A percentile compares a stretch with the other conserved stretches of the same genome.
Evolutionary conservation across 371 early-diverging fungal species (phyloP).

Genomic region (Globomyces sp.): DNA sequence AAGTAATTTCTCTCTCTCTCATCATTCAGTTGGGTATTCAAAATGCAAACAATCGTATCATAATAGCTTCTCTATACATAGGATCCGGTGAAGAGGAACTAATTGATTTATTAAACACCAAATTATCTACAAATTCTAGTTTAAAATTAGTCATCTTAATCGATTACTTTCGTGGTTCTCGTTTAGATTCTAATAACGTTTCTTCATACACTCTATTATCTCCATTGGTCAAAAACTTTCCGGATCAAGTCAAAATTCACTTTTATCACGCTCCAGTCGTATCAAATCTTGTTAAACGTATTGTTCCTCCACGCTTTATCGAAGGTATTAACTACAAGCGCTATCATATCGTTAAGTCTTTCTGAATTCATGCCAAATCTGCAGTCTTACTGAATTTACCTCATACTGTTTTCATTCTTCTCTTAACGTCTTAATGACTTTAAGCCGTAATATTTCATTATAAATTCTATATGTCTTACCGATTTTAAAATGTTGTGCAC

Average conservation of each 20-base stretch:
- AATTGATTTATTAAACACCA: neutral
- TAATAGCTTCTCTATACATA: constrained; percentile 84
- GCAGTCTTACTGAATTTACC: too few relatives aligned
- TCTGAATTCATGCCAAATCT: too few relatives aligned
- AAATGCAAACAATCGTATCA: constrained; percentile 70
- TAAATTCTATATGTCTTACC: too few relatives aligned
- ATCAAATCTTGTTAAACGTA: constrained; percentile 9
- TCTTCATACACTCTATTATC: constrained; percentile 53
- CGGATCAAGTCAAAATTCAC: constrained; percentile 61
- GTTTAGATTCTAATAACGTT: constrained; percentile 39
- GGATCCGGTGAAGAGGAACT: constrained; percentile 42
- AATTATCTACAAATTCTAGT: constrained; percentile 44
- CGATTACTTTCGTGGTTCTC: constrained; percentile 86
- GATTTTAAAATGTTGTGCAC: too few relatives aligned
- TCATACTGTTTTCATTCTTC: too few relatives aligned
- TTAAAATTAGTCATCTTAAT: constrained; percentile 72
- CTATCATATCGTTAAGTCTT: too few relatives aligned
- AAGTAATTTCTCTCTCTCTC: neutral
- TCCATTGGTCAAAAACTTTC: constrained; percentile 67
- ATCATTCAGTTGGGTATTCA: constrained; percentile 32
- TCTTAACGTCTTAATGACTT: too few relatives aligned
- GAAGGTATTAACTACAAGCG: constrained; percentile 49
- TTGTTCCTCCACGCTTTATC: constrained; percentile 81
- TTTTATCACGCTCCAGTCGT: constrained; percentile 36
- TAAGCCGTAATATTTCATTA: too few relatives aligned